Evolutionary conservation across 108 stramenopile species (phyloP).

Genomic region (Cyclostephanos tholiformis): DNA sequence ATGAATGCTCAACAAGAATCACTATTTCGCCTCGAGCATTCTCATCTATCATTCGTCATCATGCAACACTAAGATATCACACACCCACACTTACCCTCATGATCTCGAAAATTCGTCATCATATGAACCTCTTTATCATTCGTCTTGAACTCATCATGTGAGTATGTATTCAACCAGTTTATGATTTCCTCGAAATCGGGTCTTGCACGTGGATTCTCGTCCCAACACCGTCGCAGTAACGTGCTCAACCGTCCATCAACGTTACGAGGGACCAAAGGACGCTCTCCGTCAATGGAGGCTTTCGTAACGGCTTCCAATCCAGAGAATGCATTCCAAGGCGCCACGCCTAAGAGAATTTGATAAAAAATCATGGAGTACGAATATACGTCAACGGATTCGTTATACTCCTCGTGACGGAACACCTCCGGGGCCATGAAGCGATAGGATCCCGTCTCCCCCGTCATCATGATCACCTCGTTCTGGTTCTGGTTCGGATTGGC

Average conservation of each 20-base stretch:
- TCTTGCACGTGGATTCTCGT: conserved; percentile 70
- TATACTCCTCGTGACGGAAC: conserved; percentile 82
- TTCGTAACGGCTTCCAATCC: conserved; percentile 73
- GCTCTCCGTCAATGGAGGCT: conserved; percentile 81
- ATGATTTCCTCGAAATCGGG: conserved; percentile 79
- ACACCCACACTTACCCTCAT: conserved; percentile 24
- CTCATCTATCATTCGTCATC: neutral
- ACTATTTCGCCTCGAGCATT: too few relatives aligned
- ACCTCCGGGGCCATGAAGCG: conserved; percentile 95
- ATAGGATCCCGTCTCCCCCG: conserved; percentile 63
- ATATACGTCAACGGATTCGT: conserved; percentile 92
- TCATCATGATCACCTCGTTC: conserved; percentile 49
- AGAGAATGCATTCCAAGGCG: conserved; percentile 77
- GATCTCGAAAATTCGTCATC: neutral
- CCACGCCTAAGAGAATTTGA: conserved; percentile 69
- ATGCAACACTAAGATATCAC: conserved; percentile 25
- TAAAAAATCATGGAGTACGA: conserved; percentile 91
- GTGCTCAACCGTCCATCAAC: conserved; percentile 64
- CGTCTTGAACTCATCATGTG: conserved; percentile 43
- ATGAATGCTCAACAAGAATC: too few relatives aligned
- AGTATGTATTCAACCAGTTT: conserved; percentile 55
- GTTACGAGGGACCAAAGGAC: conserved; percentile 74
- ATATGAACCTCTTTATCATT: conserved; percentile 26
- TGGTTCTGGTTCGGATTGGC: conserved; percentile 70
- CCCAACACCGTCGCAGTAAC: conserved; percentile 81